Evolutionary conservation across 2,329 filamentous ascomycete species (phyloP), one percentile per base, ranked within the genome.

Genomic region (Talaromyces islandicus): DNA sequence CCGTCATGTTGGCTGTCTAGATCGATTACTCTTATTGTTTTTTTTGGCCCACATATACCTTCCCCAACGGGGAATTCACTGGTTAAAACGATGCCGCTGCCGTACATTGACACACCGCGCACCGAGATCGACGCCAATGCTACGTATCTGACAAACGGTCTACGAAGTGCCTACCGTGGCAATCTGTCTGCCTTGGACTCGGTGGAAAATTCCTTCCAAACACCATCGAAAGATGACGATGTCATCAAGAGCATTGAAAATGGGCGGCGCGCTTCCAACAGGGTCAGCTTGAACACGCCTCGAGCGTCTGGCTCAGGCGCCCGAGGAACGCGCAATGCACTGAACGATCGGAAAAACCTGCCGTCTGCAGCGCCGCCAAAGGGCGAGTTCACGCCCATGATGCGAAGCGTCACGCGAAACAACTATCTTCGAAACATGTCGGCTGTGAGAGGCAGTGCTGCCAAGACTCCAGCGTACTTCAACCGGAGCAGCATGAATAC

Each of bases 341-440:
- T 96, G 48, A 83, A 84, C 63, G 85, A 90, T 73, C 83, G 86
- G 66, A 85, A 85, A 68, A 94, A 91, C 68, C 80, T 91, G 24
- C 88, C 88, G 24, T 80, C 81, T 41, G 83, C 83, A 64, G 80
- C 78, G 17, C 70, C 73, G 5, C 68, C 69, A 12, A 82, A 80
- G 64, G 88, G 87, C 67, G 95, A 99, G 69, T 99, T 99, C 73
- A 99, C 94, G 0, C 94, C 95, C 0, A 80, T 99, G 66, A 85
- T 99, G 71, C 96, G 96, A 75, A 88, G 85, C 67, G 70, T 82
- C 78, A 81, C 92, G 81, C 79, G 91, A 80, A 83, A 89, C 80
- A 78, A 88, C 80, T 75, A 84, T 77, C 63, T 83, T 71, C 74
- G 75, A 66, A 71, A 77, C 71, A 65, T 85, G 83, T 72, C 89